Percentiles rank a stretch among this genome's conserved stretches.
Evolutionary conservation across 192 early-diverging fungal genomes (phyloP).

Genomic region (Entophlyctis luteolus): DNA sequence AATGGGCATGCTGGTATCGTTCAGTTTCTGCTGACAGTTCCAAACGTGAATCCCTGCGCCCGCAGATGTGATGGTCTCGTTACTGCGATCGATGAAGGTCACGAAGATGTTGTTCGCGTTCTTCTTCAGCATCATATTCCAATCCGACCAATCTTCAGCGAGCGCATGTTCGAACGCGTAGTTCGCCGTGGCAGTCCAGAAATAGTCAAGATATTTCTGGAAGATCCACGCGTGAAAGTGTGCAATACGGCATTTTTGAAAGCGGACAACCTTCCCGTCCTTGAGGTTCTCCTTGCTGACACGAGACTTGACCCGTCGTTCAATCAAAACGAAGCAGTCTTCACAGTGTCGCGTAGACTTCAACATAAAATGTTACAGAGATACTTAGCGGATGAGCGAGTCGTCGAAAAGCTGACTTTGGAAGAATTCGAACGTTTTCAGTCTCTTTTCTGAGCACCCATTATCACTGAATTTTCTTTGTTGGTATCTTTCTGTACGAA

Average conservation of each 20-base stretch:
- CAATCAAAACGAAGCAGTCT: not conserved
- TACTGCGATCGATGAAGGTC: slow-evolving; percentile 17
- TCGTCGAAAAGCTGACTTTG: no score
- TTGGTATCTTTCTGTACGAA: no score
- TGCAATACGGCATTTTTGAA: not conserved
- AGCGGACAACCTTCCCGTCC: not conserved
- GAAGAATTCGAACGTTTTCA: no score
- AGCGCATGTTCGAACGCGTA: slow-evolving; percentile 5
- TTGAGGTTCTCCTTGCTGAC: not conserved
- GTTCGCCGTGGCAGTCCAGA: slow-evolving; percentile 10
- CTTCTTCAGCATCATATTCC: not conserved
- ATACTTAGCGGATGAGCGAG: no score
- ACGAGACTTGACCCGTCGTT: not conserved
- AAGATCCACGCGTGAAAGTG: slow-evolving; percentile 1
- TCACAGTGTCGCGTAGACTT: no score
- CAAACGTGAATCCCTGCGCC: not conserved
- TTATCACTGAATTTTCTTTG: no score
- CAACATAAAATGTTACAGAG: no score
- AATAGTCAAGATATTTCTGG: slow-evolving; percentile 12
- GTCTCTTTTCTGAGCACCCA: no score
- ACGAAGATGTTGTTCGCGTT: slow-evolving; percentile 12
- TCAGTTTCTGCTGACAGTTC: slow-evolving; percentile 18
- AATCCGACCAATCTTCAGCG: not conserved
- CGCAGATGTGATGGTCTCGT: not conserved
- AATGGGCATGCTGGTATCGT: slow-evolving; percentile 28